Base-by-base conservation (phyloP, 106 monocot species). In the Dioscorea zingiberensis region DNA sequence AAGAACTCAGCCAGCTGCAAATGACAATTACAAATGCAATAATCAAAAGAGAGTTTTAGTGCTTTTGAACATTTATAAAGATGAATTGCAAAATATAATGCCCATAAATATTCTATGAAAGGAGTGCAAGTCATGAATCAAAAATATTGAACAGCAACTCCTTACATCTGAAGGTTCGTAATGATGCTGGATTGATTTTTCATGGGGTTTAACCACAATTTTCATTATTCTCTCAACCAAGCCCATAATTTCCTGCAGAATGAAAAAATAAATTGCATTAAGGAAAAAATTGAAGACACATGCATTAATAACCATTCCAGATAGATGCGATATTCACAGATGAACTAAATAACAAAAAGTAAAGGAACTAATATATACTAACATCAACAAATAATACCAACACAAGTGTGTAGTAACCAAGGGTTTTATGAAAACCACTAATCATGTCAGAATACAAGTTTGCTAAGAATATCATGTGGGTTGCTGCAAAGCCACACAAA, bases 171-270 rank as follows among this genome's bases (percentile, higher is more conserved):
- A 82, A 57, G 69, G 75, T 30, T 11, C 66, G 23, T 66, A 46
- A 69, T 67, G 69, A 63, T 77, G 45, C 55, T 70, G 48, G 44
- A 18, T 26, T 58, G 64, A 18, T 25, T 57, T 38, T 18, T 56
- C 63, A 71, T 47, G 59, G 21, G 74, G 68, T 48, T 59, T 74
- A 47, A 60, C 74, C 10, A 74, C 83, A 45, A 83, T 30, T 71
- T 80, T 70, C 68, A 87, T 75, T 32, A 87, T 80, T 71, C 83
- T 87, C 23, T 76, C 77, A 28, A 74, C 83, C 55, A 87, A 76
- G 21, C 83, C 87, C 59, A 73, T 16, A 61, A 87, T 87, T 80
- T 76, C 77, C 87, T 87, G 83, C 67, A 80, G 23, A 69, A 47
- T 3, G 26, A 67, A 54, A 21, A 21, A 3, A 45, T 54, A 0